Conservation (phyloP, 768 basidiomycete genomes). For the Leucocoprinus leucothites region DNA sequence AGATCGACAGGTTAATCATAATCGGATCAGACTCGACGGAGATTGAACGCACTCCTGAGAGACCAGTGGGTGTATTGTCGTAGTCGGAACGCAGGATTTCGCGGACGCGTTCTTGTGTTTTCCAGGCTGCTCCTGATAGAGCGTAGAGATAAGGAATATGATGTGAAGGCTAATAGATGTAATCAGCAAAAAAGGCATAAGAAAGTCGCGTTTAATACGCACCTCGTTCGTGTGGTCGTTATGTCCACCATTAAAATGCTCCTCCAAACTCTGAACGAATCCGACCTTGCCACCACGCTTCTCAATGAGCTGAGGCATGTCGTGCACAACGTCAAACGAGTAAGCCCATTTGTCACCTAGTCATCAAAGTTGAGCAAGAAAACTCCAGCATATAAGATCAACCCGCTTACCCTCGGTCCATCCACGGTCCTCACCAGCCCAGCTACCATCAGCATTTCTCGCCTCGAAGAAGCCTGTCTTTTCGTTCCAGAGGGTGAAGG, state of each 20-base stretch:
- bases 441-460: conserved; percentile 59
- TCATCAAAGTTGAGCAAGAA: background rate
- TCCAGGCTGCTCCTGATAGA: conserved; percentile 66
- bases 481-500: conserved; percentile 66
- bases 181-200: background rate
- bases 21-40: background rate
- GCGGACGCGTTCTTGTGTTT: conserved; percentile 68
- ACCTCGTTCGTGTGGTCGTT: conserved; percentile 85
- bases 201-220: conserved; percentile 11
- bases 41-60: conserved; percentile 57
- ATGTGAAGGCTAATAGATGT: conserved; percentile 61
- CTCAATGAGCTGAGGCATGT: conserved; percentile 58
- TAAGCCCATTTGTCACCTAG: conserved; percentile 62
- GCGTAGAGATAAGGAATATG: conserved; percentile 85
- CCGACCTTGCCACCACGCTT: conserved; percentile 60
- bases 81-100: conserved; percentile 64
- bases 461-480: conserved; percentile 83
- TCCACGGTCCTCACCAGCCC: conserved; percentile 69
- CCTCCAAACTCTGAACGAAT: conserved; percentile 68
- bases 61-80: conserved; percentile 62
- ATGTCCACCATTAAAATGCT: conserved; percentile 56
- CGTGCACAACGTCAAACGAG: conserved; percentile 75
- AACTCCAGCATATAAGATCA: too few relatives aligned
- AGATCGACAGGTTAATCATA: background rate
- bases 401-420: conserved; percentile 81